Base-by-base conservation (phyloP, 1,139 yeast genomes). In the Sugiyamaella xylanicola region DNA sequence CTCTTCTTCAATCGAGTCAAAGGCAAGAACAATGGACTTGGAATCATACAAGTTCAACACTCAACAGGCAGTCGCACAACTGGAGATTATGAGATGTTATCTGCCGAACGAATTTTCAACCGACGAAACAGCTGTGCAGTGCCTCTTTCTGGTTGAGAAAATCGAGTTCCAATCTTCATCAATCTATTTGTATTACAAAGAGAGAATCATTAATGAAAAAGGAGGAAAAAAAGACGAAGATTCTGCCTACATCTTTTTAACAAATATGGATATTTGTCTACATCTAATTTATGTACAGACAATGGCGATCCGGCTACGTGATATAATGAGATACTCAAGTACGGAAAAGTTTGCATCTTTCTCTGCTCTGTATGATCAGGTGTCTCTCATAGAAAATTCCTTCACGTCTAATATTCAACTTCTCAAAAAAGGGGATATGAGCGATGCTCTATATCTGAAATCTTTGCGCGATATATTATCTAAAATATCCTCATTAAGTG, bases 21-120 rank as follows among this genome's bases (percentile, higher is more conserved):
- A 61, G 13, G 60, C 62, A 15, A 65, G 62, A 42, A 61, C 67
- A 4, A 58, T 71, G 55, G 72, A 68, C 22, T 53, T 69, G 37
- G 68, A 67, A 48, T 49, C 70, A 27, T 56, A 64, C 21, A 61
- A 59, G 52, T 63, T 67, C 22, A 66, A 67, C 19, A 63, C 67
- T 0, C 61, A 62, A 45, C 69, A 66, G 42, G 67, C 73, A 2
- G 19, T 63, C 3, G 64, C 63, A 19, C 68, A 70, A 27, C 61
- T 72, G 32, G 63, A 64, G 13, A 69, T 72, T 27, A 54, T 58
- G 15, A 60, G 59, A 48, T 62, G 65, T 55, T 65, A 67, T 49
- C 53, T 67, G 11, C 63, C 65, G 15, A 61, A 58, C 3, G 66
- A 63, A 7, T 66, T 64, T 37, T 27, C 53, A 4, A 48, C 37